phyloP scores from a whole-genome alignment of 129 eudicot genomes.

The Pseudognaphalium luteoalbum region DNA sequence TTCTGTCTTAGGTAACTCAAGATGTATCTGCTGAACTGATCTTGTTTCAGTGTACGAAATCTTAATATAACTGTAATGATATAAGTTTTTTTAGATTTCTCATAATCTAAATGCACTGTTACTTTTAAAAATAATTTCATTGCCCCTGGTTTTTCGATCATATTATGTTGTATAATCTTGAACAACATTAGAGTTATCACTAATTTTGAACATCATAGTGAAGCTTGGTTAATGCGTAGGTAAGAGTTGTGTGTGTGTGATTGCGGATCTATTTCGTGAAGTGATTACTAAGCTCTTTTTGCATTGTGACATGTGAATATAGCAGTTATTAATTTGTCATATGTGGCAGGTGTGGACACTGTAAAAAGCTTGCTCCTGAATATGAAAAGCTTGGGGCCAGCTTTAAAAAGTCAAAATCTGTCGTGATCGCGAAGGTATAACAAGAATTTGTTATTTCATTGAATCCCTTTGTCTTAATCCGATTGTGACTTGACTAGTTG shows the following conservation, averaged over 20 bases:
- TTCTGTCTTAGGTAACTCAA: constrained; percentile 1
- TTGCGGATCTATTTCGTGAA: not conserved
- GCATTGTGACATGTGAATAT: not conserved
- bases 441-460: constrained; percentile 8
- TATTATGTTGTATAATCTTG: not conserved
- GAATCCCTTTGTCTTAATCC: constrained; percentile 6
- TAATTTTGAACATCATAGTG: constrained; percentile 1
- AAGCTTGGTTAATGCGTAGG: constrained; percentile 14
- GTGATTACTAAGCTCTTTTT: constrained; percentile 8
- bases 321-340: constrained; percentile 11
- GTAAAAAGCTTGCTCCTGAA: constrained; percentile 98
- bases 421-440: constrained; percentile 84
- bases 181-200: not conserved
- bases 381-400: constrained; percentile 89
- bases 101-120: not conserved
- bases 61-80: not conserved
- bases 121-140: not conserved
- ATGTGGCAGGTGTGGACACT: constrained; percentile 92
- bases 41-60: not conserved
- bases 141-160: not conserved
- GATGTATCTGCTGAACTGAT: not conserved
- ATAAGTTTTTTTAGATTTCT: not conserved
- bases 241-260: not conserved
- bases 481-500: not conserved
- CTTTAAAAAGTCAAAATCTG: constrained; percentile 87